Conservation (phyloP, 768 basidiomycete species). For the Vararia minispora region DNA sequence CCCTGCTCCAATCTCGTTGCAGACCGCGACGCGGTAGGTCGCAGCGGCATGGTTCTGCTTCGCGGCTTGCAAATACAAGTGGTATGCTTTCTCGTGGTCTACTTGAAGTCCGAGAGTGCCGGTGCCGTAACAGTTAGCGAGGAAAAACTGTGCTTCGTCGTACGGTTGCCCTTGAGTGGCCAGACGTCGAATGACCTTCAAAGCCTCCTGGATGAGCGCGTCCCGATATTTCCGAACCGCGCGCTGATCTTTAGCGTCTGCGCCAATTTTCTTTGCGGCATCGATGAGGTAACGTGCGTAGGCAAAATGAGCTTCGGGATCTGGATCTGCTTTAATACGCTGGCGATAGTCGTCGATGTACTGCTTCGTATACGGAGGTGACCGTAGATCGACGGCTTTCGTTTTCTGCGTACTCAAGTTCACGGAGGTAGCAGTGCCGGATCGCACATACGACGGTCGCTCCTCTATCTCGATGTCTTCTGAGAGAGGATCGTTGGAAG, state of each 20-base stretch:
- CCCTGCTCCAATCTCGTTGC: conserved; percentile 97
- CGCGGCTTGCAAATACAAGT: conserved; percentile 91
- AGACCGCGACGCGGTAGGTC: conserved; percentile 94
- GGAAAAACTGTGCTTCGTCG: conserved; percentile 96
- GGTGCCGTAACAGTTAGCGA: conserved; percentile 94
- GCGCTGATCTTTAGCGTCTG: conserved; percentile 63
- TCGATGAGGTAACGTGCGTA: conserved; percentile 99
- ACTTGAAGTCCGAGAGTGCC: conserved; percentile 92
- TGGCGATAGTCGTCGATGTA: conserved; percentile 97
- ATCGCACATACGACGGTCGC: conserved; percentile 45
- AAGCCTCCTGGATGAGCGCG: conserved; percentile 70
- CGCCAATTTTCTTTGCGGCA: conserved; percentile 86
- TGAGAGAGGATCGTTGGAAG: conserved; percentile 10
- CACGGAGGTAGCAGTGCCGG: conserved; percentile 46
- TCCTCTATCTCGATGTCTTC: conserved; percentile 42
- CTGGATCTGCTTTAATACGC: conserved; percentile 94
- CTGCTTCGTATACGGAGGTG: conserved; percentile 87
- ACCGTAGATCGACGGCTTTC: conserved; percentile 72
- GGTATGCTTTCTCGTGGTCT: conserved; percentile 96
- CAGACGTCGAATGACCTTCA: conserved; percentile 86
- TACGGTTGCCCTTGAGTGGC: conserved; percentile 89
- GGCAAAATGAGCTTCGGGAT: conserved; percentile 94
- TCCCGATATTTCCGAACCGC: conserved; percentile 88
- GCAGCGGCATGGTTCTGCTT: conserved; percentile 96
- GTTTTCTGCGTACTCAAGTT: conserved; percentile 50